phyloP scores from a whole-genome alignment of 345 rosid genomes.

The Pseudoturritis turrita region DNA sequence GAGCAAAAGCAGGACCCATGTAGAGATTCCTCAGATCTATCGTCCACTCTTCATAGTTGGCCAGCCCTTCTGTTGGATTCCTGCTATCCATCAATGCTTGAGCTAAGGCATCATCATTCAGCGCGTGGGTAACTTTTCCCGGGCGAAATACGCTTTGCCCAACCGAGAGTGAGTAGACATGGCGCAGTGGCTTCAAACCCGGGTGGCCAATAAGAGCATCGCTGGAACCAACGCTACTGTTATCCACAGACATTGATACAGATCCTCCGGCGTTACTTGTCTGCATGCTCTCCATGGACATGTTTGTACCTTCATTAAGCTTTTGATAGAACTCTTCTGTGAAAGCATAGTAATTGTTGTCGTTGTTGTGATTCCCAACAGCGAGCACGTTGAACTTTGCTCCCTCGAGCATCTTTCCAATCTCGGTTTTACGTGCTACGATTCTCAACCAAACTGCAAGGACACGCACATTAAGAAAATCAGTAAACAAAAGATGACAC shows the following conservation, averaged over 20 bases:
- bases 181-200: slow-evolving; percentile 40
- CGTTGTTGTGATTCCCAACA: slow-evolving; percentile 37
- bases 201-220: slow-evolving; percentile 60
- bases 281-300: slow-evolving; percentile 49
- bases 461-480: no score
- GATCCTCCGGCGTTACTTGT: slow-evolving; percentile 55
- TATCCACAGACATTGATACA: slow-evolving; percentile 57
- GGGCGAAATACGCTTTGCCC: slow-evolving; percentile 53
- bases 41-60: slow-evolving; percentile 54
- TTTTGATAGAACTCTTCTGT: slow-evolving; percentile 51
- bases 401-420: slow-evolving; percentile 28
- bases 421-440: neutral
- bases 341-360: slow-evolving; percentile 43
- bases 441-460: slow-evolving; percentile 13
- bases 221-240: slow-evolving; percentile 59
- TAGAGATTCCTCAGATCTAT: slow-evolving; percentile 47
- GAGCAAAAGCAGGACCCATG: slow-evolving; percentile 56
- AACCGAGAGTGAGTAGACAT: slow-evolving; percentile 34
- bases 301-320: slow-evolving; percentile 51
- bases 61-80: slow-evolving; percentile 45
- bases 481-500: neutral
- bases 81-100: slow-evolving; percentile 50
- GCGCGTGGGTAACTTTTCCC: slow-evolving; percentile 33
- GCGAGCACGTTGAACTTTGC: slow-evolving; percentile 36
- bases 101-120: slow-evolving; percentile 49